These are phyloP conservation scores for Echium plantagineum DNA, from an alignment of 257 asterid genomes.

Conservation along the genomic window DNA sequence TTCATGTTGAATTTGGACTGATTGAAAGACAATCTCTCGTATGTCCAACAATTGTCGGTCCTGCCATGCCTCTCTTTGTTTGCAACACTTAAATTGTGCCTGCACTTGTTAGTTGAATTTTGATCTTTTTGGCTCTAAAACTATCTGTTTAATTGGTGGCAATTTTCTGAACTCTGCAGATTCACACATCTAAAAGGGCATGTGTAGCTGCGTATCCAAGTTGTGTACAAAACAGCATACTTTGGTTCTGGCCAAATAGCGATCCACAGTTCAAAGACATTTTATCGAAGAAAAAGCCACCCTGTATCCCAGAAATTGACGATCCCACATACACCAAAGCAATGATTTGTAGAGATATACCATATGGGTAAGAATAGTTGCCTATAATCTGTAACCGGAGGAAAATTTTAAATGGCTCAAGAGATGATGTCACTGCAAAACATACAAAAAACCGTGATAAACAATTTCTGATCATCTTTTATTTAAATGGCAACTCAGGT, in stretches of 20 bases:
- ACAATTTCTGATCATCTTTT: constrained; percentile 2
- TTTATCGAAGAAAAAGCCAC: constrained; percentile 50
- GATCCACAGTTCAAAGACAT: constrained; percentile 56
- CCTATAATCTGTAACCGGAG: not conserved
- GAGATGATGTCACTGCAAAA: not conserved
- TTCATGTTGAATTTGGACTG: no score
- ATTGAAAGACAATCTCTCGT: no score
- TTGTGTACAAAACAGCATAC: constrained; percentile 69
- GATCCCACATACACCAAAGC: constrained; percentile 53
- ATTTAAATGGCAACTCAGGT: constrained; percentile 33
- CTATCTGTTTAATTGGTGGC: constrained; percentile 2
- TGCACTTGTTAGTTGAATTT: not conserved
- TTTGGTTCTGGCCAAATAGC: constrained; percentile 93
- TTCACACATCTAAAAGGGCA: constrained; percentile 70
- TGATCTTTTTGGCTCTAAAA: not conserved
- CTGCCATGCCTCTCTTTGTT: no score
- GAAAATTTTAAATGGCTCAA: no score
- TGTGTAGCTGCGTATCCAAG: constrained; percentile 80
- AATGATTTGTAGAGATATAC: constrained; percentile 61
- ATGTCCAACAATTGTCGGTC: no score
- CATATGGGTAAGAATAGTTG: constrained; percentile 46
- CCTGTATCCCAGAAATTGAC: constrained; percentile 73
- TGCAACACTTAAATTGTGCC: no score
- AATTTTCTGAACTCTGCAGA: constrained; percentile 29
- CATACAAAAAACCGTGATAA: no score